These are phyloP conservation scores for Schizophyllum amplum DNA, from an alignment of 1,284 basidiomycete species.

Conservation along the genomic window DNA sequence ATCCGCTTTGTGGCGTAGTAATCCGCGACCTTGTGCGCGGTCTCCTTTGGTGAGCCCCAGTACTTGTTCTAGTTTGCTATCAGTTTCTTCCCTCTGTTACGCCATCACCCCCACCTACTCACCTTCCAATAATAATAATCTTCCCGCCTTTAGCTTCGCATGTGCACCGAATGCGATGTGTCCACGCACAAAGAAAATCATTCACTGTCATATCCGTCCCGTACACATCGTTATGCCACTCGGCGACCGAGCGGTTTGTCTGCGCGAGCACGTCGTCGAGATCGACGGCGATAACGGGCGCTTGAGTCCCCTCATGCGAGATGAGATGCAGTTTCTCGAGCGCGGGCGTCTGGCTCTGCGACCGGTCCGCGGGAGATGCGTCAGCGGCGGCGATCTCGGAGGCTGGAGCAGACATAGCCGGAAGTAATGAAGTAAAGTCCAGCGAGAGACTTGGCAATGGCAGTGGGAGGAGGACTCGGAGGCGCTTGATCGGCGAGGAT, in stretches of 20 bases:
- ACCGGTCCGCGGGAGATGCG: no score
- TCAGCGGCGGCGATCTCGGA: no score
- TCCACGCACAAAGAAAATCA: conserved; percentile 56
- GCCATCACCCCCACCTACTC: background rate
- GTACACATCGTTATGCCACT: conserved; percentile 69
- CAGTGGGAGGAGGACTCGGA: no score
- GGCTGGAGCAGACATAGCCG: no score
- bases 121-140: conserved; percentile 68
- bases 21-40: conserved; percentile 50
- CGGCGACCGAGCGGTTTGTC: conserved; percentile 58
- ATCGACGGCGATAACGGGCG: conserved; percentile 60
- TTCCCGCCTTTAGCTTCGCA: conserved; percentile 11
- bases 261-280: conserved; percentile 70
- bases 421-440: no score
- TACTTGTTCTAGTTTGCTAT: conserved; percentile 40
- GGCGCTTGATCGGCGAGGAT: no score
- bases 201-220: conserved; percentile 39
- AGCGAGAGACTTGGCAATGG: no score
- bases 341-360: no score
- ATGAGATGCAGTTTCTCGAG: no score
- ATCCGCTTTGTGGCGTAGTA: conserved; percentile 52
- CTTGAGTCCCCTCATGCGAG: no score
- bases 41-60: conserved; percentile 64
- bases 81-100: no score
- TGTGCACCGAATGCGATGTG: no score